phyloP scores from a whole-genome alignment of 208 protist genomes.

The Trypanosoma avium region DNA sequence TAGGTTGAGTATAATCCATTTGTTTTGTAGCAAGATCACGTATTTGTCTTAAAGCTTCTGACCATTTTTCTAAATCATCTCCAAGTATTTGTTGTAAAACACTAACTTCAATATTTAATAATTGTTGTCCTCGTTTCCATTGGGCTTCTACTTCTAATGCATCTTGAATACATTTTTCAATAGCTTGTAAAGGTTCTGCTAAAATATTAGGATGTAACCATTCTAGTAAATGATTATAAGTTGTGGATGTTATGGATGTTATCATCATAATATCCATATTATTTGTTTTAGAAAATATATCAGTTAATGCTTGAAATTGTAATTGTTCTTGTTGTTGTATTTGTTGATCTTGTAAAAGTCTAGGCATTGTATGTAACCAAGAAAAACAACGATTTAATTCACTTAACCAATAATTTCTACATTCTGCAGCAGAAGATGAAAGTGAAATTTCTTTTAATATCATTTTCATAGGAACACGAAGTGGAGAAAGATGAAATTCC shows the following conservation, averaged over 20 bases:
- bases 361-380: constrained; percentile 75
- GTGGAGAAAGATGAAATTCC: constrained; percentile 73
- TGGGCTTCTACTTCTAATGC: constrained; percentile 72
- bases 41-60: constrained; percentile 59
- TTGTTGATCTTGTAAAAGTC: constrained; percentile 49
- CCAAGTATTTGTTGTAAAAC: constrained; percentile 84
- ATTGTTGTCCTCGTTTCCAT: constrained; percentile 84
- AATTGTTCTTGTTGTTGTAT: background rate
- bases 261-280: background rate
- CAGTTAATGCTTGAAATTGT: background rate
- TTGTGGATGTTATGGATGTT: constrained; percentile 3
- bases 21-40: constrained; percentile 57
- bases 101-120: constrained; percentile 80
- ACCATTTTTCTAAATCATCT: constrained; percentile 74
- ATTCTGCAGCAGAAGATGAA: constrained; percentile 50
- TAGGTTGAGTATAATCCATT: constrained; percentile 90
- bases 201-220: constrained; percentile 45
- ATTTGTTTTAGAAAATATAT: background rate
- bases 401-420: constrained; percentile 77
- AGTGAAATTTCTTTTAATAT: constrained; percentile 78
- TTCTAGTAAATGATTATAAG: constrained; percentile 59
- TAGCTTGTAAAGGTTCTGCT: constrained; percentile 65
- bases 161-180: constrained; percentile 78
- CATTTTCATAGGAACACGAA: constrained; percentile 83
- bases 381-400: constrained; percentile 72